Evolutionary conservation across 2,329 filamentous ascomycete species (phyloP), one percentile per base, ranked within the genome.

Genomic region (Aphanoascus verrucosus): DNA sequence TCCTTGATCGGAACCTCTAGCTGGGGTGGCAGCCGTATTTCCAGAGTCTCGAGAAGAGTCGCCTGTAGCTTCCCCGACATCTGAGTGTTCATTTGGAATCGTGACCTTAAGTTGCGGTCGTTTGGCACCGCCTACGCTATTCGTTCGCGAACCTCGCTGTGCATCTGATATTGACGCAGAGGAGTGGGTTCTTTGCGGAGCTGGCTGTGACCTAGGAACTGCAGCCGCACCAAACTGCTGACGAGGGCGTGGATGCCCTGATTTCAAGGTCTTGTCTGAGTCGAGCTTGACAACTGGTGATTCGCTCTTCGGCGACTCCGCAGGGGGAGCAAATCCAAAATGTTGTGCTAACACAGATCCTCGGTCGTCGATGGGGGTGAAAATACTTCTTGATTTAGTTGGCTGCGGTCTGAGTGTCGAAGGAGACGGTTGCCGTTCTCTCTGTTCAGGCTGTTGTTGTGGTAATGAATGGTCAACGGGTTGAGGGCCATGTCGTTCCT

Each of bases 341-440:
- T 95, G 89, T 59, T 91, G 87, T 11, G 88, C 88, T 42, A 96
- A 72, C 55, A 96, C 84, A 1, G 90, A 96, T 47, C 87, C 81
- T 62, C 86, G 89, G 66, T 95, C 90, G 63, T 97, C 93, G 58
- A 98, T 94, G 0, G 93, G 93, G 0, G 93, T 98, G 66, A 97
- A 97, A 56, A 98, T 97, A 67, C 90, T 96, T 65, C 90, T 85
- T 19, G 85, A 84, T 67, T 90, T 90, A 34, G 77, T 71, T 6
- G 77, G 75, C 2, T 79, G 61, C 5, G 86, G 83, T 63, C 84
- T 86, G 1, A 85, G 83, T 58, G 73, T 69, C 8, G 72, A n/a
- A n/a, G n/a, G 67, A 53, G 73, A 71, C n/a, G 81, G 65, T 19
- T 58, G 74, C 65, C 57, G 64, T 56, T 66, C 77, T 61, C 61